Conservation (phyloP, 1,284 basidiomycete genomes). For the Ustilago esculenta region DNA sequence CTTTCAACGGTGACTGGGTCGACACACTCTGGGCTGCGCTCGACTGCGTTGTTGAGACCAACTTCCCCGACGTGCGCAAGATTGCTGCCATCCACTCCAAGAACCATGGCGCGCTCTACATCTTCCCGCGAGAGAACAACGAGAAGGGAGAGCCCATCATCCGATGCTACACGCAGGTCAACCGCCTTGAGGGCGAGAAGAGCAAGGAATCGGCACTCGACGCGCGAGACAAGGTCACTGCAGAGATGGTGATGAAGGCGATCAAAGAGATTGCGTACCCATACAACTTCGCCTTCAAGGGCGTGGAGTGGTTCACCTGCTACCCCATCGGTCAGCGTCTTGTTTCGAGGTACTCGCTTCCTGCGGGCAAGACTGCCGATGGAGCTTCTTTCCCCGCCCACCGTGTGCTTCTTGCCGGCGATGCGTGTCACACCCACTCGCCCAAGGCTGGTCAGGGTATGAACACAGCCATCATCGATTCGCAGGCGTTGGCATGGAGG, state of each 20-base stretch:
- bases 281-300: conserved; percentile 68
- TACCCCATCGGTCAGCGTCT: conserved; percentile 66
- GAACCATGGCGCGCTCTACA: conserved; percentile 65
- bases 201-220: conserved; percentile 53
- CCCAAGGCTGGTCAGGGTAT: conserved; percentile 68
- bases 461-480: conserved; percentile 69
- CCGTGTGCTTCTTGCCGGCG: conserved; percentile 68
- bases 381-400: conserved; percentile 47
- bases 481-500: conserved; percentile 68
- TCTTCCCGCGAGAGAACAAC: conserved; percentile 67
- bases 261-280: conserved; percentile 68
- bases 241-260: conserved; percentile 66
- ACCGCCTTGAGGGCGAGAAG: conserved; percentile 59
- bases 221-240: conserved; percentile 63
- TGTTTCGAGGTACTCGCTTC: conserved; percentile 55
- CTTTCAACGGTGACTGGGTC: conserved; percentile 61
- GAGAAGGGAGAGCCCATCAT: conserved; percentile 66
- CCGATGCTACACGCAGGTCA: conserved; percentile 66
- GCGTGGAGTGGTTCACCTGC: conserved; percentile 68
- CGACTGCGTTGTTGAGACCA: conserved; percentile 63
- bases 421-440: conserved; percentile 69
- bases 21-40: conserved; percentile 64
- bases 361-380: conserved; percentile 31
- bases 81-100: conserved; percentile 64
- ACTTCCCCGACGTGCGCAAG: conserved; percentile 64